phyloP scores from a whole-genome alignment of 2,329 filamentous ascomycete species.

The Coleophoma crateriformis region DNA sequence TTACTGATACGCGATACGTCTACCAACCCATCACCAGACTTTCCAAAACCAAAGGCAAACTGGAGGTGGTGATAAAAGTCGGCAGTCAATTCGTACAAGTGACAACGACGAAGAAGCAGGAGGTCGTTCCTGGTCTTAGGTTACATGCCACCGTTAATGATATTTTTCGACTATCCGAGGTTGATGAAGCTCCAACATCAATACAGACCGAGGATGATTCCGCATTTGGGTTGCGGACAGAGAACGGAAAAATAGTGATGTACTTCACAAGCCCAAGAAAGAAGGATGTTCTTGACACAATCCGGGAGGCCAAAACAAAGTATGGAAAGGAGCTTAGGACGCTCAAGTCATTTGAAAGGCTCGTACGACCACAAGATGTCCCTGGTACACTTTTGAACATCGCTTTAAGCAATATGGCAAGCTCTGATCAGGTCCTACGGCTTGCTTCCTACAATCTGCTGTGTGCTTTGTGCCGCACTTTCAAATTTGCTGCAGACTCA shows the following conservation, averaged over 20 bases:
- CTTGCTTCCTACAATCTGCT: slow-evolving; percentile 64
- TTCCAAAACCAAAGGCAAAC: slow-evolving; percentile 65
- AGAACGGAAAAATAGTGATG: slow-evolving; percentile 67
- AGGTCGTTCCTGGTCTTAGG: slow-evolving; percentile 56
- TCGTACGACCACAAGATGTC: slow-evolving; percentile 65
- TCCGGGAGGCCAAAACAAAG: slow-evolving; percentile 57
- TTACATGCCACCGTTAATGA: slow-evolving; percentile 63
- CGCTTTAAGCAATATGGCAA: slow-evolving; percentile 61
- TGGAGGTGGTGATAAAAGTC: slow-evolving; percentile 64
- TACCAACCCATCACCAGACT: slow-evolving; percentile 61
- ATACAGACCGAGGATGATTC: slow-evolving; percentile 62
- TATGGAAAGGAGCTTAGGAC: slow-evolving; percentile 57
- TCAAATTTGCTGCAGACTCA: slow-evolving; percentile 58
- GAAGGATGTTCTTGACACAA: slow-evolving; percentile 55
- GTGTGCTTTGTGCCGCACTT: slow-evolving; percentile 60
- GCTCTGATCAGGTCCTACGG: slow-evolving; percentile 52
- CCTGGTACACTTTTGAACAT: slow-evolving; percentile 65
- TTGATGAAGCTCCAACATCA: slow-evolving; percentile 61
- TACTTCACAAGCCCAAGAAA: slow-evolving; percentile 65
- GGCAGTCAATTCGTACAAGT: slow-evolving; percentile 66
- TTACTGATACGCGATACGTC: slow-evolving; percentile 59
- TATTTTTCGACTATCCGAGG: slow-evolving; percentile 61
- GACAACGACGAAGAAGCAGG: slow-evolving; percentile 63
- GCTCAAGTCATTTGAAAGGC: slow-evolving; percentile 56
- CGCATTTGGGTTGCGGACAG: slow-evolving; percentile 61